Conservation (phyloP, 257 asterid genomes). For the Dorcoceras hygrometricum region DNA sequence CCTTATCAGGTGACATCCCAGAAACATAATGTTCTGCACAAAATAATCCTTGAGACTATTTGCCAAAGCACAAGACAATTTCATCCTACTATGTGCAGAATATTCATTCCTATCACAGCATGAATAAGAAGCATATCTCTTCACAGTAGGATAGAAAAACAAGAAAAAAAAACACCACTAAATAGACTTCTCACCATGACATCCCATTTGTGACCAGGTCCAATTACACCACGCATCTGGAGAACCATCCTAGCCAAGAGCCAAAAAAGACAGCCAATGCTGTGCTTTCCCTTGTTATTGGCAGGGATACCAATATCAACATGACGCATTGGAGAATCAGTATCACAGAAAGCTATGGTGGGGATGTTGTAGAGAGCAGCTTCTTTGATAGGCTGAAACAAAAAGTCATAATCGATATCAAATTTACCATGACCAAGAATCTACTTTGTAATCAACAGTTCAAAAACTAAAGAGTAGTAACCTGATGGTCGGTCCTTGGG, state of each 20-base stretch:
- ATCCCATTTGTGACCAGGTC: neutral
- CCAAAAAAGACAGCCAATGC: neutral
- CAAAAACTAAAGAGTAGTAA: neutral
- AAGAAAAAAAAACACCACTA: neutral
- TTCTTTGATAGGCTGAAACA: neutral
- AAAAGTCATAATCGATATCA: neutral
- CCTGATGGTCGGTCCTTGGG: conserved; percentile 49
- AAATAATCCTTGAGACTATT: neutral
- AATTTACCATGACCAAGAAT: neutral
- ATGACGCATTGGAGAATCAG: neutral
- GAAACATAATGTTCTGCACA: neutral
- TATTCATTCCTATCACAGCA: neutral
- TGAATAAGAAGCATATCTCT: neutral
- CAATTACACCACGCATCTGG: neutral
- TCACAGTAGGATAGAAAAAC: neutral
- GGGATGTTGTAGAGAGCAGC: neutral
- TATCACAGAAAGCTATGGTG: neutral
- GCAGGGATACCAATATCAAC: neutral
- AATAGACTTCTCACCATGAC: conserved; percentile 35
- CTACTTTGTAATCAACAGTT: neutral
- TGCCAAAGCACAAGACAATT: neutral
- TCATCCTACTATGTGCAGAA: neutral
- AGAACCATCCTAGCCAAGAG: neutral
- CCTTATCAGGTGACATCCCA: neutral
- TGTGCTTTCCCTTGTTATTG: neutral